These are phyloP conservation scores for Paracorniculantispora psalliotae DNA, from an alignment of 2,329 filamentous ascomycete species.

Conservation along the genomic window DNA sequence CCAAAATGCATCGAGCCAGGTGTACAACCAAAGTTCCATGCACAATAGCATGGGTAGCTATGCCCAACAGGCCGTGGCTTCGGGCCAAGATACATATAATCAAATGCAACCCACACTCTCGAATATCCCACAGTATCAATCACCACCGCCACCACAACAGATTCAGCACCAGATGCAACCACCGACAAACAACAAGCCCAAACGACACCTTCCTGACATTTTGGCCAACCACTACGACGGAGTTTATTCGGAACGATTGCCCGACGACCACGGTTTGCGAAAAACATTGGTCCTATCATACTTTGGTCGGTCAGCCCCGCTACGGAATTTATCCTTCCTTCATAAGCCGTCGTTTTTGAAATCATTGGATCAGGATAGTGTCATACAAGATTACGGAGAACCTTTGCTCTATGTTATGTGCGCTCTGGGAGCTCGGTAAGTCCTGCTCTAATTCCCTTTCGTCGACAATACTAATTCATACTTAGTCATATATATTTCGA, in stretches of 20 bases:
- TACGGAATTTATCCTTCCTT: conserved; percentile 22
- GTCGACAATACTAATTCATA: not conserved
- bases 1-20: not conserved
- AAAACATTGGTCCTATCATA: conserved; percentile 17
- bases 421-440: conserved; percentile 21
- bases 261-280: conserved; percentile 16
- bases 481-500: conserved; percentile 18
- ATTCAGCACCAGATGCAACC: conserved; percentile 5
- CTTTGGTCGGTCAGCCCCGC: conserved; percentile 21
- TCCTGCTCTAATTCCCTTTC: no score
- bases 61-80: not conserved
- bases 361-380: conserved; percentile 19
- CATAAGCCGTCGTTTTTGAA: conserved; percentile 23
- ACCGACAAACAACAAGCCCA: not conserved
- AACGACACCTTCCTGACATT: not conserved
- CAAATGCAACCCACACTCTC: not conserved
- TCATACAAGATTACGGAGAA: conserved; percentile 20
- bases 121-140: conserved; percentile 3
- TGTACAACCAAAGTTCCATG: not conserved
- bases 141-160: not conserved
- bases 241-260: conserved; percentile 17
- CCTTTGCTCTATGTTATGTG: conserved; percentile 22
- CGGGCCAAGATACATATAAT: not conserved
- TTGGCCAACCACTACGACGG: not conserved
- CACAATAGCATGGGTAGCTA: not conserved